Percentiles rank a stretch among this genome's conserved stretches.
Conservation (phyloP, 345 rosid genomes). For the Brassica nigra region DNA sequence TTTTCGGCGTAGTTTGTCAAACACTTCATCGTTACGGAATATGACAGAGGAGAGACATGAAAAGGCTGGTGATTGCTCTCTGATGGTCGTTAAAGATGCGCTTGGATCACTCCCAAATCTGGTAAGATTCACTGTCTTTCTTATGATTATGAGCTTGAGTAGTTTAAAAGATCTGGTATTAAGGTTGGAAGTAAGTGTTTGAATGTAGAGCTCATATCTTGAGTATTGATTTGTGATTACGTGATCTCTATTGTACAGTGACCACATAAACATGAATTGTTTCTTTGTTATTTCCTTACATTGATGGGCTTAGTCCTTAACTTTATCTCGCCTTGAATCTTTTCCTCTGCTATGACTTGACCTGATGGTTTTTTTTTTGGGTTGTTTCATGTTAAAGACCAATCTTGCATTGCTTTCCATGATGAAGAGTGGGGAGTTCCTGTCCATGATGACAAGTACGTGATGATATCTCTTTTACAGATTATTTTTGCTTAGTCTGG, state of each 20-base stretch:
- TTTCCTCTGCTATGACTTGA: conserved; percentile 1
- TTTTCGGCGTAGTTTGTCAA: conserved; percentile 35
- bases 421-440: conserved; percentile 49
- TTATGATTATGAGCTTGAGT: background rate
- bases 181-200: conserved; percentile 13
- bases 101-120: conserved; percentile 78
- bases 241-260: background rate
- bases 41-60: conserved; percentile 46
- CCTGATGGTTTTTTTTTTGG: background rate
- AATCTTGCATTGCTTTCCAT: conserved; percentile 68
- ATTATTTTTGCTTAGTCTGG: too few species aligned
- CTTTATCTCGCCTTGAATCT: background rate
- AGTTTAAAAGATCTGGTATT: background rate
- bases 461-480: too few species aligned
- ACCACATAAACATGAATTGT: background rate
- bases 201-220: background rate
- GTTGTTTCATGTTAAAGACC: conserved; percentile 42
- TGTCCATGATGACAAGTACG: conserved; percentile 69
- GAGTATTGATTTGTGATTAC: background rate
- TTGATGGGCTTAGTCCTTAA: conserved; percentile 2
- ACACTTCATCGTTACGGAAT: conserved; percentile 36
- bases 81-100: conserved; percentile 60
- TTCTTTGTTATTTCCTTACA: conserved; percentile 4
- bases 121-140: conserved; percentile 41
- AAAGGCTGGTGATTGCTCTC: conserved; percentile 44